Conservation (phyloP, 176 grass and related monocot genomes). For the Stipa capillata region DNA sequence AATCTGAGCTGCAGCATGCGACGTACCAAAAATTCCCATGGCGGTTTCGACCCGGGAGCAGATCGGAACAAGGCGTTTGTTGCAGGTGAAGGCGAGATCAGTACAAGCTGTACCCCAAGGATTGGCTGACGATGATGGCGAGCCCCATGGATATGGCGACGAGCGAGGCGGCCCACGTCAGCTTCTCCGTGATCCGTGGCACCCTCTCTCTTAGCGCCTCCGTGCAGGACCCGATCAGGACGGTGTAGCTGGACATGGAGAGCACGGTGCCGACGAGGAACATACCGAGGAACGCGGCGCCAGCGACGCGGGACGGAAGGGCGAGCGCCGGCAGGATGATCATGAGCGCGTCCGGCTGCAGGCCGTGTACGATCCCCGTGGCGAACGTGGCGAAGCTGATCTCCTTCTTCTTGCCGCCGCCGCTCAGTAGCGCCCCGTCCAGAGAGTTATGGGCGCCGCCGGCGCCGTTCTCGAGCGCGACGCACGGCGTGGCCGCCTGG, state of each 20-base stretch:
- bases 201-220: slow-evolving; percentile 67
- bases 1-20: background rate
- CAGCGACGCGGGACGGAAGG: slow-evolving; percentile 66
- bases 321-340: slow-evolving; percentile 73
- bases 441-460: background rate
- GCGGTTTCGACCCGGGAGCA: slow-evolving; percentile 7
- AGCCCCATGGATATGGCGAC: slow-evolving; percentile 74
- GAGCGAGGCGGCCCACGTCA: slow-evolving; percentile 79
- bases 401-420: slow-evolving; percentile 35
- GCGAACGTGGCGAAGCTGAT: slow-evolving; percentile 72
- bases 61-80: background rate
- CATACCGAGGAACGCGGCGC: slow-evolving; percentile 75
- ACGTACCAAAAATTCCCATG: slow-evolving; percentile 13
- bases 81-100: slow-evolving; percentile 12
- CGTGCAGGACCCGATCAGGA: slow-evolving; percentile 66
- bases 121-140: slow-evolving; percentile 61
- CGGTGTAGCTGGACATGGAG: slow-evolving; percentile 83
- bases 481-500: slow-evolving; percentile 55
- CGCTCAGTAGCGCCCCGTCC: background rate
- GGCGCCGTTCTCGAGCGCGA: slow-evolving; percentile 32
- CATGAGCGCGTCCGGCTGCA: slow-evolving; percentile 87
- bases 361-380: slow-evolving; percentile 72
- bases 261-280: slow-evolving; percentile 74
- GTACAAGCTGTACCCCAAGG: slow-evolving; percentile 67
- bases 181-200: slow-evolving; percentile 79